phyloP scores from a whole-genome alignment of 2,329 filamentous ascomycete species.

The Boeremia lycopersici region DNA sequence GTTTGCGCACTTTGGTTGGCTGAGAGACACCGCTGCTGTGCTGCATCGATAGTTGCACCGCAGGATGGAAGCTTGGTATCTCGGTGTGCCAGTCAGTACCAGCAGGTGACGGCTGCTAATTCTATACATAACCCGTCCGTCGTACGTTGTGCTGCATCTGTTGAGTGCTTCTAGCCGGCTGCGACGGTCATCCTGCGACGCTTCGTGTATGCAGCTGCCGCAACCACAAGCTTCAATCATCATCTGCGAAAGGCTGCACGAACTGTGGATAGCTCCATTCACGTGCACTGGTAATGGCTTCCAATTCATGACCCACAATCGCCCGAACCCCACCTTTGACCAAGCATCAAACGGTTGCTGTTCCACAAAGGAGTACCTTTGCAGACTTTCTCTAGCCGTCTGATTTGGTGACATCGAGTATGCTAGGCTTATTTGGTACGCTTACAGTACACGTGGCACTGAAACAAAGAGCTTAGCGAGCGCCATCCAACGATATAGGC shows the following conservation, averaged over 20 bases:
- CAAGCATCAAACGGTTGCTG: slow-evolving; percentile 3
- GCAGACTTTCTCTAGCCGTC: too few species aligned
- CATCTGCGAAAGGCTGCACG: background rate
- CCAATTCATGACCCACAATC: slow-evolving; percentile 4
- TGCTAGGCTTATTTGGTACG: background rate
- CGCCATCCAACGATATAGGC: too few species aligned
- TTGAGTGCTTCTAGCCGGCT: background rate
- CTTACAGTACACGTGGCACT: background rate
- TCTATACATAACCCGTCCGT: background rate
- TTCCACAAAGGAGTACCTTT: background rate
- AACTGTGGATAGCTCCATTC: background rate
- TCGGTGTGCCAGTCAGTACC: background rate
- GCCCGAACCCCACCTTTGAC: background rate
- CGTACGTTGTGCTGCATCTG: background rate
- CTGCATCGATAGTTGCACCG: background rate
- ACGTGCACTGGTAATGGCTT: background rate
- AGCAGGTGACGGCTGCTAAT: background rate
- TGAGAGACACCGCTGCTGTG: background rate
- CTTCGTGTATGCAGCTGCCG: slow-evolving; percentile 3
- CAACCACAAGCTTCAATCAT: background rate
- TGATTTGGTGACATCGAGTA: background rate
- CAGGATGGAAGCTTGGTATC: background rate
- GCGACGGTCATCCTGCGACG: slow-evolving; percentile 6
- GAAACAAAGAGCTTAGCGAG: too few species aligned
- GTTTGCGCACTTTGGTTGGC: background rate